phyloP scores from a whole-genome alignment of 2,329 filamentous ascomycete genomes.

The Calonectria multiphialidica region DNA sequence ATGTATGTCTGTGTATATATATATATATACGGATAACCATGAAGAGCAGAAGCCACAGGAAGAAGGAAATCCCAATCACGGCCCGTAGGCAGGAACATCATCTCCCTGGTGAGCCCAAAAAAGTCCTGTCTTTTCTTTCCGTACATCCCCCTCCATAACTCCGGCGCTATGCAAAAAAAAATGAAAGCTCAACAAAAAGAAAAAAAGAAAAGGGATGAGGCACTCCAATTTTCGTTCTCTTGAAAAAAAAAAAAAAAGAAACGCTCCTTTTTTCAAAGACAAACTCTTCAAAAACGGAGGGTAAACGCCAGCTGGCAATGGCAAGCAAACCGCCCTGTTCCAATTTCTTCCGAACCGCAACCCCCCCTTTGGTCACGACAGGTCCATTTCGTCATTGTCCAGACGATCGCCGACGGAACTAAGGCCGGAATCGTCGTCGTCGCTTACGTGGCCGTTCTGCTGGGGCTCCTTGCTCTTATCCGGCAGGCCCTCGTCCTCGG shows the following conservation, averaged over 20 bases:
- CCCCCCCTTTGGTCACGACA: slow-evolving; percentile 46
- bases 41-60: neutral
- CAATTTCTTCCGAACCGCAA: neutral
- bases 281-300: no score
- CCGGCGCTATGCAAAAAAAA: slow-evolving; percentile 45
- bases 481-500: slow-evolving; percentile 8
- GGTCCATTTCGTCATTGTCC: slow-evolving; percentile 61
- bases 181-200: neutral
- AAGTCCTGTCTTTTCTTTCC: slow-evolving; percentile 24
- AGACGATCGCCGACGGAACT: slow-evolving; percentile 67
- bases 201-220: neutral
- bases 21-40: slow-evolving; percentile 2
- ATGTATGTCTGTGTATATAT: neutral
- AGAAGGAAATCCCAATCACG: neutral
- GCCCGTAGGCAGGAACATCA: neutral
- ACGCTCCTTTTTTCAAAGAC: neutral
- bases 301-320: neutral
- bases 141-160: slow-evolving; percentile 36
- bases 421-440: slow-evolving; percentile 64
- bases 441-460: slow-evolving; percentile 40
- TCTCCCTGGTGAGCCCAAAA: neutral
- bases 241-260: no score
- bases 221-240: neutral
- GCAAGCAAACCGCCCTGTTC: neutral
- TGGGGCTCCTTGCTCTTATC: slow-evolving; percentile 29